These are phyloP conservation scores for Clonostachys byssicola DNA, from an alignment of 2,329 filamentous ascomycete genomes.

Conservation along the genomic window DNA sequence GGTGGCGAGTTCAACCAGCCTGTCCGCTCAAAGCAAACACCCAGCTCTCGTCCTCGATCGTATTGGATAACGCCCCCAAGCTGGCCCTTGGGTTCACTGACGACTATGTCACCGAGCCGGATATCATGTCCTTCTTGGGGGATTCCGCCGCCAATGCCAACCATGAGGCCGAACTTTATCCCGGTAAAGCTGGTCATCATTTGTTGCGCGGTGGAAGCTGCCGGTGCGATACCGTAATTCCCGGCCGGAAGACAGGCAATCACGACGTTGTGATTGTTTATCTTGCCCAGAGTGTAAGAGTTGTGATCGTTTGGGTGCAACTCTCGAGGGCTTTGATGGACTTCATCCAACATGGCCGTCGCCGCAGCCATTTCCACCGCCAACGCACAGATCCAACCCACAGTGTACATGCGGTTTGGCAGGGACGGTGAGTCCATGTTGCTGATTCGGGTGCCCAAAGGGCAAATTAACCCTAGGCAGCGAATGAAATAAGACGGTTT, in stretches of 20 bases:
- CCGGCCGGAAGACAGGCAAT: slow-evolving; percentile 18
- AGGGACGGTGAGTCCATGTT: no score
- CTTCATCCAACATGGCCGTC: background rate
- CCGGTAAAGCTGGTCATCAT: slow-evolving; percentile 19
- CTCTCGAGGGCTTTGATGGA: slow-evolving; percentile 3
- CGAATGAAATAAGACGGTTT: no score
- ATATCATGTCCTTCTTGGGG: slow-evolving; percentile 24
- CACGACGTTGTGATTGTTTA: background rate
- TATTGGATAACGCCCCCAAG: slow-evolving; percentile 5
- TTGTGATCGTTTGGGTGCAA: slow-evolving; percentile 12
- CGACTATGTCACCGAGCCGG: slow-evolving; percentile 28
- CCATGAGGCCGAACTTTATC: slow-evolving; percentile 19
- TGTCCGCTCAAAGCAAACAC: slow-evolving; percentile 1
- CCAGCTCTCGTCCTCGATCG: slow-evolving; percentile 6
- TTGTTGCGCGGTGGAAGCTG: slow-evolving; percentile 14
- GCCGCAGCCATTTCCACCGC: background rate
- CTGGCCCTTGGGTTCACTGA: slow-evolving; percentile 5
- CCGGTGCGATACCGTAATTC: slow-evolving; percentile 13
- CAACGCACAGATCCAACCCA: background rate
- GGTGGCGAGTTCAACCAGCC: slow-evolving; percentile 2
- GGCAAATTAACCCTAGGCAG: no score
- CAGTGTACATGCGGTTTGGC: background rate
- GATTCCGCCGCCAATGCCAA: slow-evolving; percentile 23
- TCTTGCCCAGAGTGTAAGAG: slow-evolving; percentile 22
- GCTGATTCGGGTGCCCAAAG: no score